These are phyloP conservation scores for Nothophoma quercina DNA, from an alignment of 2,329 filamentous ascomycete genomes.

Conservation along the genomic window DNA sequence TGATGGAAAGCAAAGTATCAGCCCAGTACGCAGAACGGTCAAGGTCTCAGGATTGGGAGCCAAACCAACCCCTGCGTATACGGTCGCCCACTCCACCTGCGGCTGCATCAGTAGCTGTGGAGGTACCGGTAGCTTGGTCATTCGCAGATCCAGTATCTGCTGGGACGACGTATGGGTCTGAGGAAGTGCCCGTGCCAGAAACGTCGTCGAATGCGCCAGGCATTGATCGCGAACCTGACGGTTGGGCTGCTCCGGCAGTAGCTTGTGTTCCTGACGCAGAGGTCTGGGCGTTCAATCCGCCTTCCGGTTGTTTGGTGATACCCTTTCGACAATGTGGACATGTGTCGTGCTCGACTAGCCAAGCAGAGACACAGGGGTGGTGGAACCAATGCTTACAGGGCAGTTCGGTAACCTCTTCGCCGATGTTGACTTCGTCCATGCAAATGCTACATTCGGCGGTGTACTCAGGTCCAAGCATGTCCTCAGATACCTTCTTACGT, in stretches of 20 bases:
- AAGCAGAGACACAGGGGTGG: slow-evolving; percentile 78
- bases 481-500: slow-evolving; percentile 71
- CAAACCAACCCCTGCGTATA: slow-evolving; percentile 47
- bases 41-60: slow-evolving; percentile 25
- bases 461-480: slow-evolving; percentile 74
- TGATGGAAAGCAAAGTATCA: neutral
- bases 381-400: slow-evolving; percentile 97
- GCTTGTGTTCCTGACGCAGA: slow-evolving; percentile 17
- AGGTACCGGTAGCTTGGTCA: slow-evolving; percentile 18
- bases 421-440: slow-evolving; percentile 81
- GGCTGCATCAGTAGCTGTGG: slow-evolving; percentile 19
- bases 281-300: slow-evolving; percentile 24
- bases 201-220: slow-evolving; percentile 38
- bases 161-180: slow-evolving; percentile 31
- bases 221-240: slow-evolving; percentile 30
- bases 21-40: neutral
- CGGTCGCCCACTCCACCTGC: slow-evolving; percentile 35
- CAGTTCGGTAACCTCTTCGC: slow-evolving; percentile 76
- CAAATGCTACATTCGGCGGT: slow-evolving; percentile 89
- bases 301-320: slow-evolving; percentile 51
- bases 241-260: slow-evolving; percentile 11
- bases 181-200: slow-evolving; percentile 26
- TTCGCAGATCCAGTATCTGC: slow-evolving; percentile 16
- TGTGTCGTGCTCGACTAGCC: slow-evolving; percentile 90
- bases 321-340: slow-evolving; percentile 80